Evolutionary conservation across 1,284 basidiomycete genomes (phyloP).

Genomic region (Ustilago xerochloae): DNA sequence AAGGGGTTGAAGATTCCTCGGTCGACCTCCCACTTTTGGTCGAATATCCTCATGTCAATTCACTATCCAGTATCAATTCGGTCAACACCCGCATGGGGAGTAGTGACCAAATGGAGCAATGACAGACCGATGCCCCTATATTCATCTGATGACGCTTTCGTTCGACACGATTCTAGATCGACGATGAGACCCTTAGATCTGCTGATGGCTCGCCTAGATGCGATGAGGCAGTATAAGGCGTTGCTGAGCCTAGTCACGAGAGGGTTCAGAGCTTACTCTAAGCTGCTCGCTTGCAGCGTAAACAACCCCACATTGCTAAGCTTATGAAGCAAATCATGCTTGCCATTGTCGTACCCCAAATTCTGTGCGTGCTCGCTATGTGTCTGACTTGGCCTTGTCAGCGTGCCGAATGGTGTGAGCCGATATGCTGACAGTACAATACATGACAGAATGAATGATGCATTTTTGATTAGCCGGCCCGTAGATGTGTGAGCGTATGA

Average conservation of each 20-base stretch:
- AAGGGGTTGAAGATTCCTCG: neutral
- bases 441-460: neutral
- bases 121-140: neutral
- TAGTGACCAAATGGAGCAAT: neutral
- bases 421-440: neutral
- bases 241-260: neutral
- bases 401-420: neutral
- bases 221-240: neutral
- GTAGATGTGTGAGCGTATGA: neutral
- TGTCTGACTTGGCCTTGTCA: neutral
- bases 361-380: no score
- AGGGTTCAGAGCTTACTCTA: neutral
- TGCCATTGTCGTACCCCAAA: no score
- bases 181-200: constrained; percentile 13
- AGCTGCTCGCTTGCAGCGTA: neutral
- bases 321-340: neutral
- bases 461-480: no score
- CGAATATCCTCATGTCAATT: no score
- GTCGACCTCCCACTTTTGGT: no score
- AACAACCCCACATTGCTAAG: neutral
- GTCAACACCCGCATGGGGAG: neutral
- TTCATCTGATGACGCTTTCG: neutral
- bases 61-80: no score
- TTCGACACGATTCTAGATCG: neutral
- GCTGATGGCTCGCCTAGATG: constrained; percentile 5